Percentiles rank a stretch among this genome's conserved stretches.
phyloP scores from a whole-genome alignment of 106 monocot species.

The Dactylorhiza incarnata region DNA sequence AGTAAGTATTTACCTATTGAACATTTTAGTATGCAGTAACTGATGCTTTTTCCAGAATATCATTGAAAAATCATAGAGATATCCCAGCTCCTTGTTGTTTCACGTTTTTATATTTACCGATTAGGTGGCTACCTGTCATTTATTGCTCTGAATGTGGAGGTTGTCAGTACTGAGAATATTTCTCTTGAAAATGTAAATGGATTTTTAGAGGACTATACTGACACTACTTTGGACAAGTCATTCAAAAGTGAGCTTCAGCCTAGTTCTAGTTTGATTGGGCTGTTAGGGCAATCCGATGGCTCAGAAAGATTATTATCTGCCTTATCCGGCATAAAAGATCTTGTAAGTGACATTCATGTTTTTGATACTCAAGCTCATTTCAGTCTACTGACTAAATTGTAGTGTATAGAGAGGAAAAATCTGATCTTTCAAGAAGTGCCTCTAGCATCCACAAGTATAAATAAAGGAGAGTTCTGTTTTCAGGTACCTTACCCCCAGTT shows the following conservation, averaged over 20 bases:
- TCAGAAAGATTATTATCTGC: conserved; percentile 6
- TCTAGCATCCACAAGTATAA: background rate
- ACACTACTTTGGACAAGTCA: background rate
- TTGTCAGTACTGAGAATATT: background rate
- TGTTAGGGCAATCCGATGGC: conserved; percentile 2
- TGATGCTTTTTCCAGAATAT: background rate
- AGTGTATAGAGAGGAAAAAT: conserved; percentile 8
- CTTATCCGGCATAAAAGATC: conserved; percentile 7
- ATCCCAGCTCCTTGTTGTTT: background rate
- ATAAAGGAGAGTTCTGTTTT: background rate
- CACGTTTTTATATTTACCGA: background rate
- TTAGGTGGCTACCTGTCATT: conserved; percentile 11
- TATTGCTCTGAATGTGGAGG: conserved; percentile 8
- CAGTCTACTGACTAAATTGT: background rate
- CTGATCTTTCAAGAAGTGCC: conserved; percentile 6
- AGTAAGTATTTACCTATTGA: conserved; percentile 24
- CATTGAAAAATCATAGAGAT: background rate
- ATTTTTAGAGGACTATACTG: conserved; percentile 5
- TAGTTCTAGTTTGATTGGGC: conserved; percentile 8
- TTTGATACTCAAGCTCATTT: background rate
- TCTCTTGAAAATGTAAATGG: conserved; percentile 8
- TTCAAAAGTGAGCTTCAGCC: background rate
- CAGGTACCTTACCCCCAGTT: background rate
- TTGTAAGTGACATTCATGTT: background rate
- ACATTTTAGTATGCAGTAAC: background rate